A percentile compares a stretch with the other conserved stretches of the same genome.
phyloP scores from a whole-genome alignment of 108 stramenopile genomes.

The Bacterosira constricta region DNA sequence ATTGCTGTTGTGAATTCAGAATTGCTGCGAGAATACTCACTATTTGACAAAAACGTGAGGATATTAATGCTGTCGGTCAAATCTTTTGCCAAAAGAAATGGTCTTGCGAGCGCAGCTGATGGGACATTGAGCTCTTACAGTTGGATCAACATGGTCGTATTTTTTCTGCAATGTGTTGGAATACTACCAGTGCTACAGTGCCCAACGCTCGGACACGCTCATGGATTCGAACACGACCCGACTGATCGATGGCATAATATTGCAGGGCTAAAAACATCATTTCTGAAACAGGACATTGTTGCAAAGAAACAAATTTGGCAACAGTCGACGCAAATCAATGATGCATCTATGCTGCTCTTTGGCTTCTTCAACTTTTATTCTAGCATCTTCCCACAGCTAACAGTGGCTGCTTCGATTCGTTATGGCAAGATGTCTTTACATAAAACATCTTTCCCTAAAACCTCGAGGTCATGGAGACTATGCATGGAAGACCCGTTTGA shows the following conservation, averaged over 20 bases:
- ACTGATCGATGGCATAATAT: conserved; percentile 66
- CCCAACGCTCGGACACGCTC: conserved; percentile 48
- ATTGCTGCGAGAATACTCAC: conserved; percentile 78
- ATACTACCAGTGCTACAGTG: conserved; percentile 76
- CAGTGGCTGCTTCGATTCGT: conserved; percentile 62
- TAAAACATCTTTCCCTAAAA: conserved; percentile 57
- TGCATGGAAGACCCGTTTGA: conserved; percentile 90
- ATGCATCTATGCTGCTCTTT: conserved; percentile 57
- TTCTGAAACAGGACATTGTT: conserved; percentile 52
- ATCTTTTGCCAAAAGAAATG: conserved; percentile 64
- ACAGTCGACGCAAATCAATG: conserved; percentile 27
- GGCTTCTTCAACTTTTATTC: conserved; percentile 84
- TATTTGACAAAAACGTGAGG: conserved; percentile 62
- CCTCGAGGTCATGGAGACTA: conserved; percentile 48
- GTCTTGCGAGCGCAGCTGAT: conserved; percentile 66
- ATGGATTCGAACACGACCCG: conserved; percentile 47
- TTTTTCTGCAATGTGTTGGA: conserved; percentile 78
- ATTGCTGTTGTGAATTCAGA: conserved; percentile 82
- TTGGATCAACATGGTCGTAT: conserved; percentile 83
- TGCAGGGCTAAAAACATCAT: conserved; percentile 66
- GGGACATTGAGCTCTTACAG: conserved; percentile 71
- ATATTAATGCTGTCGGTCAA: conserved; percentile 77
- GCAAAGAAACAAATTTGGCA: conserved; percentile 40
- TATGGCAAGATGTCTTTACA: conserved; percentile 45
- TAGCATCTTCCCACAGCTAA: conserved; percentile 50